Base-by-base conservation (phyloP, 306 rosid genomes). In the Glycyrrhiza uralensis region DNA sequence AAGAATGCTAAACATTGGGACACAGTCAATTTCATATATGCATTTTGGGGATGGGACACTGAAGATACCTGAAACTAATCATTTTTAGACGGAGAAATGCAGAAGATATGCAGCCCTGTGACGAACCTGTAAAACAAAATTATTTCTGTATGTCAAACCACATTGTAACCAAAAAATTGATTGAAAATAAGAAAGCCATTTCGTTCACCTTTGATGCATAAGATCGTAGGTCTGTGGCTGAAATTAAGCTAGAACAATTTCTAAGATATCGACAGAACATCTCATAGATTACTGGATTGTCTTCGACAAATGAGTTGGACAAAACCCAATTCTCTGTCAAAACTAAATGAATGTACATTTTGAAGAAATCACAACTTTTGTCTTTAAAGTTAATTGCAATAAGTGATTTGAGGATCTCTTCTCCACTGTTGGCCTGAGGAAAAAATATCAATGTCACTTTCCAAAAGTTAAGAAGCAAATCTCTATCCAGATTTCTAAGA, bases 321-420 rank as follows among this genome's bases (percentile, higher is more conserved):
- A 82, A 79, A 44, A 87, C 86, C 97, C 98, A 94, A 73, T 91
- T 89, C 79, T 91, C 96, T 8, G 87, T 33, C 84, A 94, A 78
- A 55, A 87, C 87, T 60, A 94, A 74, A 84, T 89, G 86, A 46
- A 89, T 82, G 80, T 87, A 91, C 78, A 87, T 66, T 82, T 89
- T 85, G 85, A 83, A 86, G 75, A 91, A 84, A 75, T 91, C 91
- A 59, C 92, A 86, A 4, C 64, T 74, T 83, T 63, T 94, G 32
- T 87, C 95, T 76, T 86, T 94, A 66, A 94, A 76, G 72, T 87
- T 87, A 35, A 73, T 65, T 61, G 85, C 76, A 62, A 78, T 59
- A 41, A 94, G 80, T 58, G 81, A 76, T 75, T 63, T 87, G 66
- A 94, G 80, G 58, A 89, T 72, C 67, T 76, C 92, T 71, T 83